Evolutionary conservation across 2,329 filamentous ascomycete species (phyloP).

Genomic region (Fusarium sp.): DNA sequence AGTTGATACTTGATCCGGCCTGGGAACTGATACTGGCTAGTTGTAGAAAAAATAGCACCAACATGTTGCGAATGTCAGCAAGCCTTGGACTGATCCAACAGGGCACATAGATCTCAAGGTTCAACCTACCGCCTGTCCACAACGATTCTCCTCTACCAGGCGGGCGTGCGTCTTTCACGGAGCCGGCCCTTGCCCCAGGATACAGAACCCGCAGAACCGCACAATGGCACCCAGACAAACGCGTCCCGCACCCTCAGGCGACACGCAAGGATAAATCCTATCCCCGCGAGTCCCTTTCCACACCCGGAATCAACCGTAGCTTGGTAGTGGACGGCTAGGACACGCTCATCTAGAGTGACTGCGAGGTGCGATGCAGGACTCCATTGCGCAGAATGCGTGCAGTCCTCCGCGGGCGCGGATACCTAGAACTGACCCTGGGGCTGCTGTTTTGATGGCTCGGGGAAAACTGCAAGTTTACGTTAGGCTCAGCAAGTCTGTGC

Average conservation of each 20-base stretch:
- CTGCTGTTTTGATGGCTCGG: not conserved
- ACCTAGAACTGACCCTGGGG: conserved; percentile 2
- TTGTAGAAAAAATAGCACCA: too few relatives aligned
- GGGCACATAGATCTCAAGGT: too few relatives aligned
- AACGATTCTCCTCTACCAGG: too few relatives aligned
- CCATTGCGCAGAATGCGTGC: not conserved
- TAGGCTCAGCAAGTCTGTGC: too few relatives aligned
- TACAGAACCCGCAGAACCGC: conserved; percentile 1
- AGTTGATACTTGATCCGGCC: too few relatives aligned
- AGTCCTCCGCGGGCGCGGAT: not conserved
- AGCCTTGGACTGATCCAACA: too few relatives aligned
- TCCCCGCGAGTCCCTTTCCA: conserved; percentile 7
- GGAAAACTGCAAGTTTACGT: too few relatives aligned
- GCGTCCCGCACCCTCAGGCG: not conserved
- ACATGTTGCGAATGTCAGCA: too few relatives aligned
- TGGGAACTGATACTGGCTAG: too few relatives aligned
- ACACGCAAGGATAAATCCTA: conserved; percentile 1
- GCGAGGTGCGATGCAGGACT: conserved; percentile 4
- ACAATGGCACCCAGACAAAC: not conserved
- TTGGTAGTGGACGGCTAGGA: conserved; percentile 2
- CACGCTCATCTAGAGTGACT: not conserved
- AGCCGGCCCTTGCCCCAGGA: not conserved
- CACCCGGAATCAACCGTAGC: conserved; percentile 2
- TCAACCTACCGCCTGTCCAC: too few relatives aligned
- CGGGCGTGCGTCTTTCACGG: too few relatives aligned